A percentile compares a stretch with the other conserved stretches of the same genome.
Evolutionary conservation across 2,329 filamentous ascomycete genomes (phyloP).

Genomic region (Atkinsonella hypoxylon): DNA sequence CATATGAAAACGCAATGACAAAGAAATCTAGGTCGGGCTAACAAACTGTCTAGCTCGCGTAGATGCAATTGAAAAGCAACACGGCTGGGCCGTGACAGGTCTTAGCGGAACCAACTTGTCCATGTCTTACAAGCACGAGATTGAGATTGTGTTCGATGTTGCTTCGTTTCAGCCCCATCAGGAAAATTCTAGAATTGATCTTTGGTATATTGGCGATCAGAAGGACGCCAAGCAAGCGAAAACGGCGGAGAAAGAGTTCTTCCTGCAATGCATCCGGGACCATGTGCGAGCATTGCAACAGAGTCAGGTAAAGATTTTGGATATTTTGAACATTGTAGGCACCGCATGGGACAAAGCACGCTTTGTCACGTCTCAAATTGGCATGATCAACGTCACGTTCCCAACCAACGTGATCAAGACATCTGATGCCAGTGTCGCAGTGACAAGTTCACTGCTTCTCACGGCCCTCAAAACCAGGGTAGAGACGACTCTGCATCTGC

Average conservation of each 20-base stretch:
- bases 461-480: conserved; percentile 56
- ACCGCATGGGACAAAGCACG: conserved; percentile 54
- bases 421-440: conserved; percentile 50
- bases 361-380: conserved; percentile 47
- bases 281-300: conserved; percentile 52
- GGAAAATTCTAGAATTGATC: conserved; percentile 46
- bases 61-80: conserved; percentile 48
- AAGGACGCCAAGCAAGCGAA: conserved; percentile 40
- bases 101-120: conserved; percentile 52
- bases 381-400: conserved; percentile 48
- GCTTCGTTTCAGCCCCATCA: conserved; percentile 40
- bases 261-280: conserved; percentile 59
- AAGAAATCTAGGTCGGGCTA: conserved; percentile 16
- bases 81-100: conserved; percentile 62
- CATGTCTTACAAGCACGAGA: conserved; percentile 59
- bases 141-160: conserved; percentile 62
- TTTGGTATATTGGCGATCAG: conserved; percentile 56
- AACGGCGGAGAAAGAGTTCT: conserved; percentile 61
- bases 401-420: conserved; percentile 52
- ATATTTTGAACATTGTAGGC: conserved; percentile 48
- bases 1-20: neutral
- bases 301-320: conserved; percentile 40
- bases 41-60: conserved; percentile 45
- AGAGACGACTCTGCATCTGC: conserved; percentile 46
- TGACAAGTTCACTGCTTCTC: conserved; percentile 52